Percentiles rank a stretch among this genome's conserved stretches.
phyloP scores from a whole-genome alignment of 2,329 filamentous ascomycete genomes.

The Arthrobotrys sphaeroides region DNA sequence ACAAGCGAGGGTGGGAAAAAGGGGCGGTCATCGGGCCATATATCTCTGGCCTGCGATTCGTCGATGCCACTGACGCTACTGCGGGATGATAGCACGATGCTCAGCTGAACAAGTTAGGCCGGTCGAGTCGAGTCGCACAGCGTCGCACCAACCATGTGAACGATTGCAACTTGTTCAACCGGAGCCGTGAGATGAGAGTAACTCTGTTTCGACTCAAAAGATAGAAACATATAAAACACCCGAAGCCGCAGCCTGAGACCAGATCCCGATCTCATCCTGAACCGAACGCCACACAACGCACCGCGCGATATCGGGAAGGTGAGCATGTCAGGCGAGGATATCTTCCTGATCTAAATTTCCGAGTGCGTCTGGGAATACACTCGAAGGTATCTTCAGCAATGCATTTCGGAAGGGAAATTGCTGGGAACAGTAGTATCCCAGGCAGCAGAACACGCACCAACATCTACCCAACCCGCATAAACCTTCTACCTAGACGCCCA shows the following conservation, averaged over 20 bases:
- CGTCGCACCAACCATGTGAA: conserved; percentile 15
- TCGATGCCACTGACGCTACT: neutral
- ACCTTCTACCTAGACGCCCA: neutral
- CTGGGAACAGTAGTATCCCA: neutral
- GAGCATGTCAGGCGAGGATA: neutral
- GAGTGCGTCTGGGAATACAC: neutral
- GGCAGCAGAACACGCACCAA: conserved; percentile 5
- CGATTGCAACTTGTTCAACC: neutral
- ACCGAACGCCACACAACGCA: conserved; percentile 9
- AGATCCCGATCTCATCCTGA: neutral
- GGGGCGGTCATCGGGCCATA: conserved; percentile 41
- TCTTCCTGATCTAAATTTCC: neutral
- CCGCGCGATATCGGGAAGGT: neutral
- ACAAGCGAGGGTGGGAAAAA: conserved; percentile 39
- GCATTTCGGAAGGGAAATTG: neutral
- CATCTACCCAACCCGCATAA: conserved; percentile 2
- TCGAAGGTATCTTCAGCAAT: too few species aligned
- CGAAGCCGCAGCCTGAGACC: conserved; percentile 26
- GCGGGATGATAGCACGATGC: conserved; percentile 25
- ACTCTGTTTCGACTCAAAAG: conserved; percentile 11
- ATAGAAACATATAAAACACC: conserved; percentile 26
- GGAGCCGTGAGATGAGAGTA: conserved; percentile 2
- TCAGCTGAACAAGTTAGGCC: conserved; percentile 25
- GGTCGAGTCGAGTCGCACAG: conserved; percentile 12
- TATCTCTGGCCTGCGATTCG: conserved; percentile 21